Conservation (phyloP, 495 filamentous ascomycete species). For the Aspergillus ostianus region DNA sequence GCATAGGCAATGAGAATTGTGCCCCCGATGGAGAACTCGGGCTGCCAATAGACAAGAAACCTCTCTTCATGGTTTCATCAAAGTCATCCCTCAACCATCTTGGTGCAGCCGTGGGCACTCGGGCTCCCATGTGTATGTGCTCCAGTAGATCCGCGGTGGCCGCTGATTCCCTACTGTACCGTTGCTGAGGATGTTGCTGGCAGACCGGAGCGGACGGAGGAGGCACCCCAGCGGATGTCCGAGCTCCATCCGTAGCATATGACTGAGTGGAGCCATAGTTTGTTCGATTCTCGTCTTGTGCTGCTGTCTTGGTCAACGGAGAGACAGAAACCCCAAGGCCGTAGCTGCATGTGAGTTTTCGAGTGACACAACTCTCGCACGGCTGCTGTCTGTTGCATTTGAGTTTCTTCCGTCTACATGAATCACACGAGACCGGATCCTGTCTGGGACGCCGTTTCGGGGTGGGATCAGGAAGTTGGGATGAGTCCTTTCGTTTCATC, state of each 20-base stretch:
- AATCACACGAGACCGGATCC: slow-evolving; percentile 50
- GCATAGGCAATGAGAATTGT: not conserved
- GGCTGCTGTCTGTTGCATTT: slow-evolving; percentile 45
- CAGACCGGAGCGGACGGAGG: not conserved
- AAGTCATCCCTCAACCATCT: slow-evolving; percentile 23
- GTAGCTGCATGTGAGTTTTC: slow-evolving; percentile 37
- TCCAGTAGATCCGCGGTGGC: slow-evolving; percentile 37
- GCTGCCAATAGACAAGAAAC: not conserved
- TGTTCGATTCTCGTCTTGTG: not conserved
- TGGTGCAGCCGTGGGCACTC: slow-evolving; percentile 30
- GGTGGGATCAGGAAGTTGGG: not conserved
- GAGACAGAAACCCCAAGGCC: not conserved
- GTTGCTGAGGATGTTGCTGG: not conserved
- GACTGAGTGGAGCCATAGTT: not conserved
- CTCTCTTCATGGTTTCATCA: not conserved
- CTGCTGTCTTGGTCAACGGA: not conserved
- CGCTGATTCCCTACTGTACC: slow-evolving; percentile 21
- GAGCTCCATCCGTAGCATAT: not conserved
- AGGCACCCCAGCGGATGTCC: not conserved
- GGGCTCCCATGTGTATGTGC: slow-evolving; percentile 40
- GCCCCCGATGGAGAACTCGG: not conserved
- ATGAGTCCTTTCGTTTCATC: slow-evolving; percentile 30
- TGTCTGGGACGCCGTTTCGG: slow-evolving; percentile 34
- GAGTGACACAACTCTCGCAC: slow-evolving; percentile 44
- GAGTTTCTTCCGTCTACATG: slow-evolving; percentile 44